Evolutionary conservation across 257 asterid species (phyloP).

Genomic region (Plectranthus barbatus): DNA sequence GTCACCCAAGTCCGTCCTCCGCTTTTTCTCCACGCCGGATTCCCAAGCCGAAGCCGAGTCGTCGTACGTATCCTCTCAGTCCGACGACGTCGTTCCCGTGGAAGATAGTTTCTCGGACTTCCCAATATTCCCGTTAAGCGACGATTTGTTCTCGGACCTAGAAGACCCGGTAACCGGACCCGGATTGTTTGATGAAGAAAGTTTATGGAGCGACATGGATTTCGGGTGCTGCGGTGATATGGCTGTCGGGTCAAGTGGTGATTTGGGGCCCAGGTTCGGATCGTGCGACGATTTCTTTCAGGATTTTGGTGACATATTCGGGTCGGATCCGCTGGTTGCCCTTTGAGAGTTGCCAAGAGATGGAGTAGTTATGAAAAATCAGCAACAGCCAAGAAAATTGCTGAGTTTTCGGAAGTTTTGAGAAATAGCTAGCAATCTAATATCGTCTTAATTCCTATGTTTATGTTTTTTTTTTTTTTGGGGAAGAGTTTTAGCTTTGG

Average conservation of each 20-base stretch:
- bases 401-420: slow-evolving; percentile 28
- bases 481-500: too few relatives aligned
- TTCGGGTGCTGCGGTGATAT: slow-evolving; percentile 12
- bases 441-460: not conserved
- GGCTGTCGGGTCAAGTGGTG: slow-evolving; percentile 31
- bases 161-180: slow-evolving; percentile 39
- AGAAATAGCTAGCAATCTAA: not conserved
- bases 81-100: slow-evolving; percentile 16
- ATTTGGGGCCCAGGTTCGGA: slow-evolving; percentile 26
- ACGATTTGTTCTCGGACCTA: slow-evolving; percentile 31
- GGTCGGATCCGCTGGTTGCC: slow-evolving; percentile 71
- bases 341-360: slow-evolving; percentile 27
- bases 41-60: too few relatives aligned
- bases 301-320: slow-evolving; percentile 68
- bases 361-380: not conserved
- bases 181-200: slow-evolving; percentile 39
- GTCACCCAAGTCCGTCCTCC: slow-evolving; percentile 68
- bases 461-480: too few relatives aligned
- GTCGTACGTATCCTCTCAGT: slow-evolving; percentile 20
- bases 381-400: not conserved
- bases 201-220: slow-evolving; percentile 18
- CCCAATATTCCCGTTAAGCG: slow-evolving; percentile 28
- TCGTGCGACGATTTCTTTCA: slow-evolving; percentile 42
- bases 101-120: slow-evolving; percentile 23
- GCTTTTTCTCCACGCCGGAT: too few relatives aligned